These are phyloP conservation scores for Chaetoceros muelleri DNA, from an alignment of 108 stramenopile genomes.

Conservation along the genomic window DNA sequence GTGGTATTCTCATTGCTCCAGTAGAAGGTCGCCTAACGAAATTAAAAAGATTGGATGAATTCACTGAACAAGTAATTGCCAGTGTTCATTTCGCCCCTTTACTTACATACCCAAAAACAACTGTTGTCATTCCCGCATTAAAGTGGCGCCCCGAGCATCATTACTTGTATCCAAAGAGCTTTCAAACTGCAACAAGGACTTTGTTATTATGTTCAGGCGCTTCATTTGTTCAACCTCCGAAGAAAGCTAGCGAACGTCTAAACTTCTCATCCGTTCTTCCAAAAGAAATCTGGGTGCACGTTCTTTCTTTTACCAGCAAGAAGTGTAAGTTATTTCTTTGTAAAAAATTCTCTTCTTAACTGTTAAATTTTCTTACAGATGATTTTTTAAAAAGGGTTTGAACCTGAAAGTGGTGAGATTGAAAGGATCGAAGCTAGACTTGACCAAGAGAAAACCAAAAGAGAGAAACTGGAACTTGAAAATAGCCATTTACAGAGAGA, in stretches of 20 bases:
- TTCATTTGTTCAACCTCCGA: not conserved
- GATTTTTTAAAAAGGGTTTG: too few relatives aligned
- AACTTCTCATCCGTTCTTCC: not conserved
- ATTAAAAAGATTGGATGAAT: not conserved
- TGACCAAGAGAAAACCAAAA: not conserved
- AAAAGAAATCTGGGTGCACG: not conserved
- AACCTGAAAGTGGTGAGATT: not conserved
- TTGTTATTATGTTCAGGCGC: not conserved
- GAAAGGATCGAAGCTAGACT: not conserved
- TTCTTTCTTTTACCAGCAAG: not conserved
- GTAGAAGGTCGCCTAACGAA: constrained; percentile 1
- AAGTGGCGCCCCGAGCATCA: not conserved
- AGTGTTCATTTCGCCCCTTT: not conserved
- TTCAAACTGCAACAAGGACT: not conserved
- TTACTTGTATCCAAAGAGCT: not conserved
- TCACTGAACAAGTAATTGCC: not conserved
- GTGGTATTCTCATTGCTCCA: constrained; percentile 78
- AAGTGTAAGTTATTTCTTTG: not conserved
- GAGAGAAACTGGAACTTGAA: not conserved
- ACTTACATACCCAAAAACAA: not conserved
- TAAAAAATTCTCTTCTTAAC: too few relatives aligned
- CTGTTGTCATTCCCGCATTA: not conserved
- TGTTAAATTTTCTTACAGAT: too few relatives aligned
- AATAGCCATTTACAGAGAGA: not conserved
- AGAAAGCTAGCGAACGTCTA: not conserved